A percentile compares a stretch with the other conserved stretches of the same genome.
These are phyloP conservation scores for Claviceps pusilla DNA, from an alignment of 2,329 filamentous ascomycete genomes.

Conservation along the genomic window DNA sequence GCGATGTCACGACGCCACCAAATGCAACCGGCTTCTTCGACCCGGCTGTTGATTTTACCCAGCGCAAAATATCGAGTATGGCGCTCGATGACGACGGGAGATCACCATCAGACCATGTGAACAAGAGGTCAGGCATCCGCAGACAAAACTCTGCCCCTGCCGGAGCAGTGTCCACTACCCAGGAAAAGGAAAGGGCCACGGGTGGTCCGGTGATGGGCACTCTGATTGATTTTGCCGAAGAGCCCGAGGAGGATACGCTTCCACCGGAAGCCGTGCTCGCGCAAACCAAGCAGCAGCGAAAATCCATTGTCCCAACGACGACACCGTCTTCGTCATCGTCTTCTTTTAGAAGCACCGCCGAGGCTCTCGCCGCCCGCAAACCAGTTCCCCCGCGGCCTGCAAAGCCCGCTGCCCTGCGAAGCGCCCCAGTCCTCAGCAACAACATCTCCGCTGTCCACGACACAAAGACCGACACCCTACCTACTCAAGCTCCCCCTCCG, in stretches of 20 bases:
- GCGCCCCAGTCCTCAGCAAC: slow-evolving; percentile 19
- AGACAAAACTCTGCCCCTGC: slow-evolving; percentile 15
- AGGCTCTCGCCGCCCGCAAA: slow-evolving; percentile 18
- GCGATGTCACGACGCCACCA: slow-evolving; percentile 78
- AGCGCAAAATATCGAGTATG: slow-evolving; percentile 13
- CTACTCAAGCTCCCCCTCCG: slow-evolving; percentile 10
- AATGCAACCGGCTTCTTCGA: slow-evolving; percentile 64
- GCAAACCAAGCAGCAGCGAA: slow-evolving; percentile 13
- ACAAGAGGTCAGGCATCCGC: slow-evolving; percentile 4
- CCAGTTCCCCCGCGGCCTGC: slow-evolving; percentile 38
- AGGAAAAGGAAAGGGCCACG: slow-evolving; percentile 11
- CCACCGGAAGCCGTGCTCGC: slow-evolving; percentile 21
- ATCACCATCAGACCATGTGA: background rate
- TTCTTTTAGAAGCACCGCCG: slow-evolving; percentile 12
- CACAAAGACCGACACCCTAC: slow-evolving; percentile 1
- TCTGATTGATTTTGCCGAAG: slow-evolving; percentile 46
- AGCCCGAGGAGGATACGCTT: slow-evolving; percentile 25
- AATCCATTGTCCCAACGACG: background rate
- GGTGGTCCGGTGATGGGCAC: slow-evolving; percentile 35
- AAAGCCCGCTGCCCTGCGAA: slow-evolving; percentile 42
- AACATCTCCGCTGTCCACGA: background rate
- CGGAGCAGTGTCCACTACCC: background rate
- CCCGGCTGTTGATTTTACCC: slow-evolving; percentile 25
- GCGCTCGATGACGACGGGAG: slow-evolving; percentile 15
- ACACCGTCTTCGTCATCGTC: background rate